These are phyloP conservation scores for Westerdykella aurantiaca DNA, from an alignment of 2,329 filamentous ascomycete species.

Conservation along the genomic window DNA sequence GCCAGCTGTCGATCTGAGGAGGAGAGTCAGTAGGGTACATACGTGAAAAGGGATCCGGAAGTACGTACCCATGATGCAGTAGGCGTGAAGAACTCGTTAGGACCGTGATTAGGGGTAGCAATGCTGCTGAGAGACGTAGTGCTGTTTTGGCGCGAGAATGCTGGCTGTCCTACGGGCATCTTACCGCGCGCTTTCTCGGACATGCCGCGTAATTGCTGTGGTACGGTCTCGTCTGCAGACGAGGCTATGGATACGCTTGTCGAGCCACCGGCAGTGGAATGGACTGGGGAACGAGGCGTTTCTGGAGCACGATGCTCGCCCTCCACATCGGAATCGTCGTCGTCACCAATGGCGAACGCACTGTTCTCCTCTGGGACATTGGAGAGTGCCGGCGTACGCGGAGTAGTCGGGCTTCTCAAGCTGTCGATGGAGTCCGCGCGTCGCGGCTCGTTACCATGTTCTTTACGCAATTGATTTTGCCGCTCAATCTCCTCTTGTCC, in stretches of 20 bases:
- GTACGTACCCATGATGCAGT: conserved; percentile 63
- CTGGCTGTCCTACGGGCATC: conserved; percentile 76
- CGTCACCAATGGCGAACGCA: conserved; percentile 84
- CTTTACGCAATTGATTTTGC: conserved; percentile 66
- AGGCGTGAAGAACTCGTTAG: conserved; percentile 65
- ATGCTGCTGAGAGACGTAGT: conserved; percentile 70
- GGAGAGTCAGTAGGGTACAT: conserved; percentile 14
- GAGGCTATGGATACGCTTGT: conserved; percentile 64
- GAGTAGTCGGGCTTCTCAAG: conserved; percentile 55
- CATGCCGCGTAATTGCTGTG: conserved; percentile 80
- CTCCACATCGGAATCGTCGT: conserved; percentile 59
- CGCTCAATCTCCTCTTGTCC: conserved; percentile 88
- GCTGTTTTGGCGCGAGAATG: conserved; percentile 86
- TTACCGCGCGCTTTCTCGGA: conserved; percentile 96
- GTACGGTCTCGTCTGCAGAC: conserved; percentile 70
- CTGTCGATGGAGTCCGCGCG: conserved; percentile 62
- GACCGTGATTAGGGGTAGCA: conserved; percentile 53
- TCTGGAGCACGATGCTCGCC: conserved; percentile 45
- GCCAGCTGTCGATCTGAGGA: conserved; percentile 75
- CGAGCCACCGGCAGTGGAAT: conserved; percentile 38
- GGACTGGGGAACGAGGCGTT: conserved; percentile 22
- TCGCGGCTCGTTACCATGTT: conserved; percentile 34
- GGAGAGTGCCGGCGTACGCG: conserved; percentile 53
- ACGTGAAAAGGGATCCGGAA: neutral
- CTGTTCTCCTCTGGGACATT: conserved; percentile 72